Evolutionary conservation across 371 early-diverging fungal genomes (phyloP).

Genomic region (Syncephalastrum racemosum): DNA sequence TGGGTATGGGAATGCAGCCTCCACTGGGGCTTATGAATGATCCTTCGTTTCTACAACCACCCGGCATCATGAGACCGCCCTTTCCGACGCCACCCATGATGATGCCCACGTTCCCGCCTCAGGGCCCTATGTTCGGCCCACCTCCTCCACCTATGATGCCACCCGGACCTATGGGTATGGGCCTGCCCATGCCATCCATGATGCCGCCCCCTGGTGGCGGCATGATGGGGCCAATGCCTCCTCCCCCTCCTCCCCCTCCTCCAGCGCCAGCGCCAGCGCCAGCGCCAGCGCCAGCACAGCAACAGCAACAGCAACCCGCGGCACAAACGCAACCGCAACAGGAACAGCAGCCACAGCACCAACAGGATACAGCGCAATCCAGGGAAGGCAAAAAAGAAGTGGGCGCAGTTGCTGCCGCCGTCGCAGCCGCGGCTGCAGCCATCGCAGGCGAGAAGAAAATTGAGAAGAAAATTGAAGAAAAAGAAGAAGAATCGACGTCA

Average conservation of each 20-base stretch:
- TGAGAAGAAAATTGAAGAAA: neutral
- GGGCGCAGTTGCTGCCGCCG: neutral
- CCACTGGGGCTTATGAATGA: neutral
- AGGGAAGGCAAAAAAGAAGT: neutral
- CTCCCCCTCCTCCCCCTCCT: constrained; percentile 1
- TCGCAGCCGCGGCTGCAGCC: too few relatives aligned
- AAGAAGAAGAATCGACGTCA: constrained; percentile 7
- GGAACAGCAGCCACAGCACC: neutral
- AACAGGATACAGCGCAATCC: neutral
- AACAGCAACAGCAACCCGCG: neutral
- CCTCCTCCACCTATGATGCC: constrained; percentile 1
- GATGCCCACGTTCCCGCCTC: constrained; percentile 6
- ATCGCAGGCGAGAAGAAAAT: neutral
- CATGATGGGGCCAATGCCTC: neutral
- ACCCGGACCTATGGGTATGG: constrained; percentile 1
- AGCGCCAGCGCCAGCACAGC: constrained; percentile 1
- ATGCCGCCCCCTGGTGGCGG: neutral
- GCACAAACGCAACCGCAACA: constrained; percentile 4
- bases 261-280: constrained; percentile 1
- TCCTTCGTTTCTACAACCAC: too few relatives aligned
- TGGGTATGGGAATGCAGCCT: neutral
- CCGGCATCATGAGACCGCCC: too few relatives aligned
- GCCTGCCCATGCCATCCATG: constrained; percentile 3
- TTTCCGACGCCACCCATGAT: constrained; percentile 7
- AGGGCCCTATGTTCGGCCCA: too few relatives aligned